A percentile compares a stretch with the other conserved stretches of the same genome.
phyloP scores from a whole-genome alignment of 2,329 filamentous ascomycete species.

The Exophiala viscosa region DNA sequence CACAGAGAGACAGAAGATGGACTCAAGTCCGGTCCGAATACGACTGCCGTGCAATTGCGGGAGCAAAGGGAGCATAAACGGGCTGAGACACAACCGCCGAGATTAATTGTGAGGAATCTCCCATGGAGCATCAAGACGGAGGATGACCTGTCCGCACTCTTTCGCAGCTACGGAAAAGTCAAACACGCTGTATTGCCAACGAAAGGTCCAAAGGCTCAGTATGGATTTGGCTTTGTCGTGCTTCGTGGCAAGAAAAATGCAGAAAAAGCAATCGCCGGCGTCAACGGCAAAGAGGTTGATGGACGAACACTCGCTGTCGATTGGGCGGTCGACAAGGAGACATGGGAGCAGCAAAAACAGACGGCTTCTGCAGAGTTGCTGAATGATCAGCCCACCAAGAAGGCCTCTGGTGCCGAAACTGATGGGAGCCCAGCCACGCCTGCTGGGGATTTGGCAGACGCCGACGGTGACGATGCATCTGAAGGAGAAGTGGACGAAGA shows the following conservation, averaged over 20 bases:
- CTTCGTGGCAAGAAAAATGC: conserved; percentile 86
- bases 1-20: conserved; percentile 60
- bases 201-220: conserved; percentile 61
- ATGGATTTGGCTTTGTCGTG: conserved; percentile 90
- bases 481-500: conserved; percentile 43
- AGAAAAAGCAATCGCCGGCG: conserved; percentile 74
- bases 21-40: conserved; percentile 35
- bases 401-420: conserved; percentile 46
- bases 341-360: conserved; percentile 68
- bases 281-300: conserved; percentile 89
- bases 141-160: conserved; percentile 74
- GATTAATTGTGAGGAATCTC: conserved; percentile 85
- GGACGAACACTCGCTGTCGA: conserved; percentile 87
- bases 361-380: conserved; percentile 32
- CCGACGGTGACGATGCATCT: conserved; percentile 37
- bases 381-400: conserved; percentile 52
- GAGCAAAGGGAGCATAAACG: conserved; percentile 55
- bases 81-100: conserved; percentile 61
- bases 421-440: conserved; percentile 27
- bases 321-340: conserved; percentile 89
- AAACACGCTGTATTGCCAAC: conserved; percentile 76
- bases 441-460: conserved; percentile 32
- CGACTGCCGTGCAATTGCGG: conserved; percentile 38
- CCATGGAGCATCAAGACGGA: conserved; percentile 92
- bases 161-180: conserved; percentile 85